phyloP scores from a whole-genome alignment of 371 early-diverging fungal species.

The Mucor irregularis region DNA sequence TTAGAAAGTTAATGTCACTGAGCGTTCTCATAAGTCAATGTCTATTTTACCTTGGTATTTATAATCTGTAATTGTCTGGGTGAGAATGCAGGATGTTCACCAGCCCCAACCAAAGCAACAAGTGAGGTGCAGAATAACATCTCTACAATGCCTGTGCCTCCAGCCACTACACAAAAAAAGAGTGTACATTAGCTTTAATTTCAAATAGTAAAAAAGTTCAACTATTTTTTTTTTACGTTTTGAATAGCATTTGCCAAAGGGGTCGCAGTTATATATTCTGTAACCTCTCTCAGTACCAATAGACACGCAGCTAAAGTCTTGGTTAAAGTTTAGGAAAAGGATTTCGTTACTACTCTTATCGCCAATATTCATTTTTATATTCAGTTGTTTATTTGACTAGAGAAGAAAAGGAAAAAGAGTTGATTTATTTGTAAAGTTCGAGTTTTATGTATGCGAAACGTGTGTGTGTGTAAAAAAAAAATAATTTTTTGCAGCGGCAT shows the following conservation, averaged over 20 bases:
- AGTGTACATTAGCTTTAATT: not conserved
- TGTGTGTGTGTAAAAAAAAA: too few species aligned
- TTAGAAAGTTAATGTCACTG: not conserved
- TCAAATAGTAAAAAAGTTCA: too few species aligned
- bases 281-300: slow-evolving; percentile 85
- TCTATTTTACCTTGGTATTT: slow-evolving; percentile 86
- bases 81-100: slow-evolving; percentile 86
- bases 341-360: slow-evolving; percentile 51
- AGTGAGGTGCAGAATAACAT: slow-evolving; percentile 96
- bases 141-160: slow-evolving; percentile 92
- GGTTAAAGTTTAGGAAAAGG: slow-evolving; percentile 86
- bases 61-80: slow-evolving; percentile 90
- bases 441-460: too few species aligned
- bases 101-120: slow-evolving; percentile 95
- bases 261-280: slow-evolving; percentile 91
- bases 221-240: slow-evolving; percentile 52
- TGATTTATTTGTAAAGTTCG: too few species aligned
- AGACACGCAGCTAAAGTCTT: slow-evolving; percentile 90
- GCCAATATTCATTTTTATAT: slow-evolving; percentile 17
- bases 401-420: slow-evolving; percentile 2
- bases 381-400: not conserved
- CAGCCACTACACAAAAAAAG: slow-evolving; percentile 54
- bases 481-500: too few species aligned
- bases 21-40: too few species aligned
- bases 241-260: slow-evolving; percentile 90